phyloP scores from a whole-genome alignment of 2,329 filamentous ascomycete species.

The Gaeumannomyces sp. region DNA sequence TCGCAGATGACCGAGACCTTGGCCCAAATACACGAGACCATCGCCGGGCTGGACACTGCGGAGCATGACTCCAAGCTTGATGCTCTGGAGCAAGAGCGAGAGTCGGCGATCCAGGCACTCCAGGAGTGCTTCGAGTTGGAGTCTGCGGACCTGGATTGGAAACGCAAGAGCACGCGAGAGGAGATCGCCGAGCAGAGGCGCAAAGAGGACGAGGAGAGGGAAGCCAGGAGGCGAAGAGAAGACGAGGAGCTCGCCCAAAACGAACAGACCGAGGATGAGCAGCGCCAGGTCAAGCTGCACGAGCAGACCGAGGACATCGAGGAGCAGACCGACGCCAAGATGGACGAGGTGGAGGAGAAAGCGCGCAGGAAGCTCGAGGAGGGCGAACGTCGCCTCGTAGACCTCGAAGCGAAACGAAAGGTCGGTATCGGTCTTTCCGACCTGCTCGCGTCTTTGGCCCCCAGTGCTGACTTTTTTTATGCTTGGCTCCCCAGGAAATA shows the following conservation, averaged over 20 bases:
- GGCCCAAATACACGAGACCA: constrained; percentile 30
- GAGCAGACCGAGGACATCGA: constrained; percentile 25
- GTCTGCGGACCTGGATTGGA: constrained; percentile 22
- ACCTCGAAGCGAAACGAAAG: constrained; percentile 28
- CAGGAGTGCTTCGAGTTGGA: constrained; percentile 26
- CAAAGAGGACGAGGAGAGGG: constrained; percentile 36
- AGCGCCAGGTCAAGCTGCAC: constrained; percentile 23
- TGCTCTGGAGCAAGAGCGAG: constrained; percentile 32
- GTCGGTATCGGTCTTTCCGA: constrained; percentile 14
- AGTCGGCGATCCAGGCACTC: constrained; percentile 26
- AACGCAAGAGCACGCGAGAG: constrained; percentile 24
- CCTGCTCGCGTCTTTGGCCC: too few species aligned
- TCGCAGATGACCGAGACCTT: constrained; percentile 37
- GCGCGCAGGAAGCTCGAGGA: constrained; percentile 23
- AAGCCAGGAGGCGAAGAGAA: constrained; percentile 27
- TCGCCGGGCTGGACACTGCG: constrained; percentile 27
- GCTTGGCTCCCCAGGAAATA: constrained; percentile 28
- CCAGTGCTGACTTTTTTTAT: neutral
- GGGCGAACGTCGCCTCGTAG: constrained; percentile 25
- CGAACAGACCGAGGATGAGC: constrained; percentile 25
- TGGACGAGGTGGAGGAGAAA: constrained; percentile 28
- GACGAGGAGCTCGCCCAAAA: constrained; percentile 28
- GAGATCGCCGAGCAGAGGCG: constrained; percentile 29
- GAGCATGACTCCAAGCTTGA: constrained; percentile 31
- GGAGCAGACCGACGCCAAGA: constrained; percentile 28